Conservation (phyloP, 225 moss, liverwort and hornwort genomes). For the Pseudisothecium myosuroides region DNA sequence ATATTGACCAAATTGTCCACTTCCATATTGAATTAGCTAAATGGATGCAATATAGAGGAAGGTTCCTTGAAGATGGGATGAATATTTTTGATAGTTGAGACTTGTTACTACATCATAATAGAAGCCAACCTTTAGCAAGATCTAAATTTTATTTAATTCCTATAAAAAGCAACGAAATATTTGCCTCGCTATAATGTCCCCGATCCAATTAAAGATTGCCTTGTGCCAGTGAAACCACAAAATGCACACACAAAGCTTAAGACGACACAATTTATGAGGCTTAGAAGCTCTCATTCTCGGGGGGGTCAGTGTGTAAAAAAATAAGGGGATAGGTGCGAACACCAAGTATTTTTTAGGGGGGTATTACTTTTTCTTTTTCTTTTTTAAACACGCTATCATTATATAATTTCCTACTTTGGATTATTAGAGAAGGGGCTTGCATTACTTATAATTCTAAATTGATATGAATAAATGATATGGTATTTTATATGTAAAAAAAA, state of each 20-base stretch:
- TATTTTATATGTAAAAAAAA: too few relatives aligned
- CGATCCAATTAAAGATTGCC: not conserved
- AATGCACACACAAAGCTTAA: fast-evolving
- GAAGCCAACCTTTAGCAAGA: fast-evolving
- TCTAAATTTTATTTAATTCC: too few relatives aligned
- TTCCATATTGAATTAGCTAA: not conserved
- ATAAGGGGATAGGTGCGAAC: too few relatives aligned
- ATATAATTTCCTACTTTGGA: too few relatives aligned
- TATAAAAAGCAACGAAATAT: fast-evolving
- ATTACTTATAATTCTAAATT: too few relatives aligned
- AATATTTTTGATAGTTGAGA: not conserved
- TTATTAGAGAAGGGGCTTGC: too few relatives aligned
- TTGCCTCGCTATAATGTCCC: too few relatives aligned
- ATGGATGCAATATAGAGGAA: not conserved
- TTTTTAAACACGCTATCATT: too few relatives aligned
- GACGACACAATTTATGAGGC: fast-evolving
- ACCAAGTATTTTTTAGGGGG: too few relatives aligned
- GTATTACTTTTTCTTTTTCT: too few relatives aligned
- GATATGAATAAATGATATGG: too few relatives aligned
- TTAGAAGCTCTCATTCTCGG: not conserved
- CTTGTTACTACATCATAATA: fast-evolving
- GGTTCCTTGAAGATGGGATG: not conserved
- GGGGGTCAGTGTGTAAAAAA: too few relatives aligned
- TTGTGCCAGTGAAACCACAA: fast-evolving
- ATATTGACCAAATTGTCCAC: not conserved